These are phyloP conservation scores for Tinospora cordifolia DNA, from an alignment of 164 flowering plant genomes.

Conservation along the genomic window DNA sequence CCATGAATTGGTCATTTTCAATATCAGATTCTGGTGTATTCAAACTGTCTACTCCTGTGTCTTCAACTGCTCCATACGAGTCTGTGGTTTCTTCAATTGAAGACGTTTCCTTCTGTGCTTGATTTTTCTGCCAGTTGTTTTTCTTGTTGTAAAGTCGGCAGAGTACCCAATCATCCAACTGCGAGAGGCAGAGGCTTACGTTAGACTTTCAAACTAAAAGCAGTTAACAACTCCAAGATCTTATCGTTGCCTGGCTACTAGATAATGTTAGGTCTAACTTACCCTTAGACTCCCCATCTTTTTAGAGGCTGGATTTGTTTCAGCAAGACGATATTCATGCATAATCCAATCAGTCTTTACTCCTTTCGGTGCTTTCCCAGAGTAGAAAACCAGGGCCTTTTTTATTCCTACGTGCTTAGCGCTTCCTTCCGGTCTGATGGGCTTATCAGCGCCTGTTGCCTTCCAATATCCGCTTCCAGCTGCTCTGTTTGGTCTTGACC, in stretches of 20 bases:
- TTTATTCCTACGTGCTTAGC: conserved; percentile 18
- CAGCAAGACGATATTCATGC: conserved; percentile 26
- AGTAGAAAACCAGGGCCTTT: conserved; percentile 23
- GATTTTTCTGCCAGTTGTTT: conserved; percentile 8
- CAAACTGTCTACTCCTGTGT: neutral
- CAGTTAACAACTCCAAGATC: neutral
- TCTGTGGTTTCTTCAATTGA: conserved; percentile 4
- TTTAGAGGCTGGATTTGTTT: conserved; percentile 8
- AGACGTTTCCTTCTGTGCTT: neutral
- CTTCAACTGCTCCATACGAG: neutral
- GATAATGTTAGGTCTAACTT: neutral
- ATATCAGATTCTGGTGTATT: conserved; percentile 8
- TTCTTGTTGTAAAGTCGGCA: conserved; percentile 19
- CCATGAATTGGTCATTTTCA: conserved; percentile 13
- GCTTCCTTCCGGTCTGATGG: conserved; percentile 12
- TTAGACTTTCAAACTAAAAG: neutral
- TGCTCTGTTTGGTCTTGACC: conserved; percentile 17
- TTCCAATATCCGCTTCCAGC: conserved; percentile 26
- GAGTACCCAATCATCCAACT: conserved; percentile 22
- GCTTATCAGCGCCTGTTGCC: conserved; percentile 27
- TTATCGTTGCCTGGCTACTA: neutral
- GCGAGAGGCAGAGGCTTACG: neutral
- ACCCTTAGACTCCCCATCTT: conserved; percentile 24
- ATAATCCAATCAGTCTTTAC: conserved; percentile 24
- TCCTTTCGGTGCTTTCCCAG: conserved; percentile 22